Evolutionary conservation across 495 filamentous ascomycete genomes (phyloP).

Genomic region (Tuber indicum): DNA sequence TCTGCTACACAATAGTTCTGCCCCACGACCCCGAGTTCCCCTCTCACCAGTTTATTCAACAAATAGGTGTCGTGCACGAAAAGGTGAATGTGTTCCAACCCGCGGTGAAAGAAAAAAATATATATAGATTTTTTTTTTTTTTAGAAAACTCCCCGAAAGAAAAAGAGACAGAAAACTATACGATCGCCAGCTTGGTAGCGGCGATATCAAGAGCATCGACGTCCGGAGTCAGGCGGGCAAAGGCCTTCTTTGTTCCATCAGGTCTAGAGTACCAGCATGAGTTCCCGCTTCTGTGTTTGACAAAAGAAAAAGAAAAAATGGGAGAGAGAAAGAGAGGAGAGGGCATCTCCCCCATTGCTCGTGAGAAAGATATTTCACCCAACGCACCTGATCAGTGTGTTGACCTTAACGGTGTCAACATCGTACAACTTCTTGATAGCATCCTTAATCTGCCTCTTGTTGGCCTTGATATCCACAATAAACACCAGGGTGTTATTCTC

Average conservation of each 20-base stretch:
- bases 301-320: neutral
- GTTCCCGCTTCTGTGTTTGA: neutral
- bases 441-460: slow-evolving; percentile 99
- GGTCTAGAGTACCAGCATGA: slow-evolving; percentile 52
- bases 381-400: slow-evolving; percentile 89
- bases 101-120: slow-evolving; percentile 9
- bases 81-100: neutral
- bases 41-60: neutral
- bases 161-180: slow-evolving; percentile 53
- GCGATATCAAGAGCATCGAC: slow-evolving; percentile 99
- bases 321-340: neutral
- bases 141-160: neutral
- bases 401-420: slow-evolving; percentile 95
- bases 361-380: neutral
- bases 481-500: slow-evolving; percentile 99
- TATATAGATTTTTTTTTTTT: neutral
- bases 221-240: slow-evolving; percentile 85
- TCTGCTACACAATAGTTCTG: neutral
- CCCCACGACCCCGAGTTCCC: neutral
- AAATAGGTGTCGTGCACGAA: neutral
- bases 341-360: neutral
- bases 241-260: slow-evolving; percentile 98
- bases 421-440: slow-evolving; percentile 99
- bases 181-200: slow-evolving; percentile 95
- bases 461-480: slow-evolving; percentile 95